Conservation (phyloP, 352 stramenopile species). For the Phytophthora constricta region DNA sequence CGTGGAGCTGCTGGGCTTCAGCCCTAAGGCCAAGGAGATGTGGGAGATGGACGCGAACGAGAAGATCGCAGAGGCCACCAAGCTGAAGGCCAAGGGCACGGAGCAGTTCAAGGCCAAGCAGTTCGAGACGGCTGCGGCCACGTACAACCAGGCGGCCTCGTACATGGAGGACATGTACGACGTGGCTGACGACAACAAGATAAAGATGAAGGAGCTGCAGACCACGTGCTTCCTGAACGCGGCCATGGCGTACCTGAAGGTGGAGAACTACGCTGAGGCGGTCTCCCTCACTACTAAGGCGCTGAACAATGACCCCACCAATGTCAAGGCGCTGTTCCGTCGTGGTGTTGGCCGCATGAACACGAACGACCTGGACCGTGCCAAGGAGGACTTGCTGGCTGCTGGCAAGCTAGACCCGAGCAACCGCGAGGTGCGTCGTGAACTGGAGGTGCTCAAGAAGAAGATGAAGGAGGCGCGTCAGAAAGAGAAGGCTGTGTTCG, state of each 20-base stretch:
- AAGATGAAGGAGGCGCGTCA: conserved; percentile 92
- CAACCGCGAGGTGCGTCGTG: conserved; percentile 85
- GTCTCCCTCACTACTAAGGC: conserved; percentile 80
- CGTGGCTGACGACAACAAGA: conserved; percentile 84
- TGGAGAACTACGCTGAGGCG: conserved; percentile 89
- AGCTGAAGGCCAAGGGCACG: conserved; percentile 92
- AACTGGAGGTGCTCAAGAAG: conserved; percentile 80
- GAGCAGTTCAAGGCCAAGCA: conserved; percentile 93
- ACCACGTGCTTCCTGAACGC: conserved; percentile 93
- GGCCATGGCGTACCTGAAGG: conserved; percentile 96
- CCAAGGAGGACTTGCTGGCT: conserved; percentile 88
- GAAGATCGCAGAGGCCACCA: conserved; percentile 86
- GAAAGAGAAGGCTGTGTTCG: conserved; percentile 97
- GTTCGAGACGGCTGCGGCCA: conserved; percentile 86
- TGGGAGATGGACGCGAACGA: conserved; percentile 91
- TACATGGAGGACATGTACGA: conserved; percentile 92
- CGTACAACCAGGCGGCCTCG: conserved; percentile 79
- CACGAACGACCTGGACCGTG: conserved; percentile 85
- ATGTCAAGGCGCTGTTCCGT: conserved; percentile 88
- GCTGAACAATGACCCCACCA: conserved; percentile 82
- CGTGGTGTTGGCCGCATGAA: conserved; percentile 85
- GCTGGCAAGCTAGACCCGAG: conserved; percentile 80
- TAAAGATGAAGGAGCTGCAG: conserved; percentile 87
- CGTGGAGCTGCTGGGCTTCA: conserved; percentile 95
- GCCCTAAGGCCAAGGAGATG: conserved; percentile 95